Base-by-base conservation (phyloP, 495 filamentous ascomycete species). In the Copromyces sp. region DNA sequence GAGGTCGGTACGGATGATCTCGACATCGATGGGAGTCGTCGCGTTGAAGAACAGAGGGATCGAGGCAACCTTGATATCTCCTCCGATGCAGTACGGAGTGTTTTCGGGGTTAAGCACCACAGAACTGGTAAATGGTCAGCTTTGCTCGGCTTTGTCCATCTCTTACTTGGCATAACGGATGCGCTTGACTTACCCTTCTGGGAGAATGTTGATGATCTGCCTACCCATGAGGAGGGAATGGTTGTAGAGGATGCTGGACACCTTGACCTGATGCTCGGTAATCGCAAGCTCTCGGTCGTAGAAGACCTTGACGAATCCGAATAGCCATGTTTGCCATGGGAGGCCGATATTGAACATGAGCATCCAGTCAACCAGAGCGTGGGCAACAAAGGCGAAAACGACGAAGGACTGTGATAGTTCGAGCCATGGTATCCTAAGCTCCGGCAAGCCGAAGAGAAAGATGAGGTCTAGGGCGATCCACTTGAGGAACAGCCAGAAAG, bases 191-290 rank as follows among this genome's bases (percentile, higher is more conserved):
- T 80, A 94, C 89, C 95, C 95, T 86, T 99, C 95, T 3, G 95
- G 95, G 38, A 99, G 84, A 79, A 98, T 96, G 78, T 99, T 94
- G 78, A 99, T 94, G 74, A 97, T 95, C 82, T 97, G 93, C 79
- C 93, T 94, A 78, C 95, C 95, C 79, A 97, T 86, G 70, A 98
- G 97, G 76, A 97, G 87, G 8, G 95, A 97, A 2, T 92, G 86
- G 78, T 98, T 98, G 78, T 97, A 90, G 59, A 96, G 86, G 69
- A 98, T 93, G 72, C 88, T 90, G 2, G 89, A 90, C 38, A 94
- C 88, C 78, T 97, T 97, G 70, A 98, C 95, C 74, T 89, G 92
- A 65, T 90, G 88, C 80, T 97, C 95, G 5, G 91, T 92, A 76
- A 99, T 92, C 14, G 95, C 93, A 61, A 97, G 77, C 80, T 99